Evolutionary conservation across 805 yeast species (phyloP).

Genomic region (Suhomyces emberorum): DNA sequence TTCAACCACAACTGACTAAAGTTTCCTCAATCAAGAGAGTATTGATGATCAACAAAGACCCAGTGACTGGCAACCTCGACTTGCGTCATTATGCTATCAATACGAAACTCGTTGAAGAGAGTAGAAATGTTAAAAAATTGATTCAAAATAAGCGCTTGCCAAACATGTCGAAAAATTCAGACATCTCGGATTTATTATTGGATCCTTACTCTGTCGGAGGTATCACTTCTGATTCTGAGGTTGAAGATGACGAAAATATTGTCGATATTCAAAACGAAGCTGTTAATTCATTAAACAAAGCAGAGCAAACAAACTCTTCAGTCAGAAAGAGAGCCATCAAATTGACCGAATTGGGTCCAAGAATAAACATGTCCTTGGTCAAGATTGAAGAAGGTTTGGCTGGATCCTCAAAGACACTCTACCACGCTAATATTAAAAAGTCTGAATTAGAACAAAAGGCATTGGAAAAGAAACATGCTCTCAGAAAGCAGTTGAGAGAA

Average conservation of each 20-base stretch:
- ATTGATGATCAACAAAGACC: constrained; percentile 71
- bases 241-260: constrained; percentile 77
- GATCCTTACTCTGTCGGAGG: constrained; percentile 82
- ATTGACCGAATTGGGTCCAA: constrained; percentile 89
- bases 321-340: constrained; percentile 79
- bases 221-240: constrained; percentile 87
- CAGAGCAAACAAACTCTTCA: constrained; percentile 14
- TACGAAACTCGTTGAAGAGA: constrained; percentile 78
- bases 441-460: constrained; percentile 54
- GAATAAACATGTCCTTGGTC: constrained; percentile 68
- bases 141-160: constrained; percentile 67
- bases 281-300: constrained; percentile 16
- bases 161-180: constrained; percentile 60
- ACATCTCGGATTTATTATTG: constrained; percentile 77
- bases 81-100: constrained; percentile 87
- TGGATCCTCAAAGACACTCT: constrained; percentile 83
- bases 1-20: constrained; percentile 78
- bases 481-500: constrained; percentile 58
- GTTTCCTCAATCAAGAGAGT: constrained; percentile 79
- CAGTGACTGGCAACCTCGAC: constrained; percentile 70
- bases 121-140: constrained; percentile 67
- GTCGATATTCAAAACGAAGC: constrained; percentile 51
- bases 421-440: constrained; percentile 71
- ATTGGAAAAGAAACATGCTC: constrained; percentile 66
- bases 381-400: constrained; percentile 88